Conservation (phyloP, 2,329 filamentous ascomycete genomes). For the Alternaria alternata region DNA sequence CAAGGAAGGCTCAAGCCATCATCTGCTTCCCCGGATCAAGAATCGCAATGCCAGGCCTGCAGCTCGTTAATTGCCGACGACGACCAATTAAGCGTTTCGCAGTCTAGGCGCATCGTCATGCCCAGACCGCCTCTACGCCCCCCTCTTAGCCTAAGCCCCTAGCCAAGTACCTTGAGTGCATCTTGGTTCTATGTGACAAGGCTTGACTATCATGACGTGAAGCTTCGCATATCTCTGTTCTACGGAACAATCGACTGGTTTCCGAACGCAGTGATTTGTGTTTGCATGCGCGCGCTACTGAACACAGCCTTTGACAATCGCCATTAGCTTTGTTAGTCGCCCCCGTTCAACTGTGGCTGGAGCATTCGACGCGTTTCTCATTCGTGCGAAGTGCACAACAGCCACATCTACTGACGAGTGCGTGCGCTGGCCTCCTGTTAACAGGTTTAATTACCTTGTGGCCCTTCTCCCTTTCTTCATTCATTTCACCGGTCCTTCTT, state of each 20-base stretch:
- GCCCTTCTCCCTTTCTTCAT: conserved; percentile 19
- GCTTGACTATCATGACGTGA: conserved; percentile 36
- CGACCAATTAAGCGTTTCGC: conserved; percentile 28
- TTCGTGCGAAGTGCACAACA: conserved; percentile 12
- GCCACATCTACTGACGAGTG: conserved; percentile 12
- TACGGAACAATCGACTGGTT: neutral
- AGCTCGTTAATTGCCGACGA: conserved; percentile 2
- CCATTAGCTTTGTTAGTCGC: neutral
- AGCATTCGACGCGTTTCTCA: neutral
- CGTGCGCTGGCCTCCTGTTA: conserved; percentile 10
- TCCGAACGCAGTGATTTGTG: conserved; percentile 16
- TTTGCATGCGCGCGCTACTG: conserved; percentile 13
- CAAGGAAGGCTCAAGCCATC: conserved; percentile 2
- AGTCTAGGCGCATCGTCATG: conserved; percentile 14
- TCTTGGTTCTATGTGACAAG: conserved; percentile 20
- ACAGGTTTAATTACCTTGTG: conserved; percentile 24
- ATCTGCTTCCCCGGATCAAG: conserved; percentile 10
- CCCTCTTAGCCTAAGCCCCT: conserved; percentile 21
- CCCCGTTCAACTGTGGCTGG: conserved; percentile 10
- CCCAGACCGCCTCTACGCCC: conserved; percentile 10
- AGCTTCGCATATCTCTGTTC: conserved; percentile 18
- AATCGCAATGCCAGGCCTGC: conserved; percentile 4
- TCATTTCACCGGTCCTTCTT: conserved; percentile 11
- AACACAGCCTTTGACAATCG: conserved; percentile 9
- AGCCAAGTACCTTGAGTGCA: conserved; percentile 15